Percentiles rank a stretch among this genome's conserved stretches.
Conservation (phyloP, 257 asterid species). For the Mentha longifolia region DNA sequence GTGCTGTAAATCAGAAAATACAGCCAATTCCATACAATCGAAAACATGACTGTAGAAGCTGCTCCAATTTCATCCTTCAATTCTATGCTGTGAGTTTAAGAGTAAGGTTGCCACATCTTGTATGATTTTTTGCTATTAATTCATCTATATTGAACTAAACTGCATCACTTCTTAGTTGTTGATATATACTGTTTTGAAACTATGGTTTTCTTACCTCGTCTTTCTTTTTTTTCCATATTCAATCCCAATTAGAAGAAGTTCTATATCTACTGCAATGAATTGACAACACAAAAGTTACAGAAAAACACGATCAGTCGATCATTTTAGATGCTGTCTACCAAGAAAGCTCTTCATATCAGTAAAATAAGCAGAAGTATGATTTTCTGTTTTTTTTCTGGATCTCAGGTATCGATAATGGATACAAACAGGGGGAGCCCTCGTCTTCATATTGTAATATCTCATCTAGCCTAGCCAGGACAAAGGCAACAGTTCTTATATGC, state of each 20-base stretch:
- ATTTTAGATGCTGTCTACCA: constrained; percentile 8
- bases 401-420: constrained; percentile 24
- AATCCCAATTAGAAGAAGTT: neutral
- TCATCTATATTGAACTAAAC: neutral
- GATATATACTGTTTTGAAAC: neutral
- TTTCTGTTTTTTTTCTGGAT: neutral
- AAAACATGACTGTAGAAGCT: constrained; percentile 3
- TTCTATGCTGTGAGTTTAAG: constrained; percentile 4
- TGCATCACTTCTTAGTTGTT: neutral
- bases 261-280: neutral
- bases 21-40: neutral
- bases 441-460: constrained; percentile 10
- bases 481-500: neutral
- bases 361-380: neutral
- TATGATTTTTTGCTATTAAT: neutral
- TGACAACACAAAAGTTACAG: constrained; percentile 1
- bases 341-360: no score
- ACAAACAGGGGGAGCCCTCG: constrained; percentile 5
- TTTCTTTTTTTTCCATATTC: neutral
- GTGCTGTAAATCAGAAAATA: constrained; percentile 12
- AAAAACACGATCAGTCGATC: neutral
- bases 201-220: neutral
- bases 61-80: neutral
- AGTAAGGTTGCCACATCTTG: neutral
- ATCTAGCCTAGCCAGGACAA: constrained; percentile 38